A percentile compares a stretch with the other conserved stretches of the same genome.
These are phyloP conservation scores for Penicillium bialowiezense DNA, from an alignment of 495 filamentous ascomycete genomes.

Conservation along the genomic window DNA sequence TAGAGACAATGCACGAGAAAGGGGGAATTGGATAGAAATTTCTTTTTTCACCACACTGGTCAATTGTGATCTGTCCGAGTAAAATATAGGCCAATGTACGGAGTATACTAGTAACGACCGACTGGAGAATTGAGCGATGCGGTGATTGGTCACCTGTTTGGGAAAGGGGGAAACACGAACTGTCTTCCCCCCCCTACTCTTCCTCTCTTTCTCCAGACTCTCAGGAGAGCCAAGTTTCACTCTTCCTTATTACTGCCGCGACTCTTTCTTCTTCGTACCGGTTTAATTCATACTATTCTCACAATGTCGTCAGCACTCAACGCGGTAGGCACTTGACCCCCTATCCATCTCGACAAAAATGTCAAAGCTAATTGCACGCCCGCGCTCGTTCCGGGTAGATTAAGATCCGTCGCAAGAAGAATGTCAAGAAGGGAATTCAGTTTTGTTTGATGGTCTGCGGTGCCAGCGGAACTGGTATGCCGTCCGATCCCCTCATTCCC, in stretches of 20 bases:
- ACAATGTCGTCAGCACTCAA: slow-evolving; percentile 61
- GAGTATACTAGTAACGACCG: slow-evolving; percentile 14
- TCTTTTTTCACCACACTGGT: not conserved
- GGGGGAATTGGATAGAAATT: not conserved
- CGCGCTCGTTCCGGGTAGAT: slow-evolving; percentile 50
- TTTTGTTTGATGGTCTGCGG: slow-evolving; percentile 99
- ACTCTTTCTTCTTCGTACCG: slow-evolving; percentile 13
- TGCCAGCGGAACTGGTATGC: slow-evolving; percentile 93
- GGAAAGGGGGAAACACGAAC: slow-evolving; percentile 35
- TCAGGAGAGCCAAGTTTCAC: slow-evolving; percentile 19
- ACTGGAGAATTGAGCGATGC: slow-evolving; percentile 8
- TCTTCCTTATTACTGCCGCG: slow-evolving; percentile 13
- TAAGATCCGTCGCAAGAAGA: slow-evolving; percentile 99
- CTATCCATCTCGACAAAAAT: slow-evolving; percentile 34
- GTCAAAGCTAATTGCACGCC: slow-evolving; percentile 21
- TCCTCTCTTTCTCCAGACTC: slow-evolving; percentile 13
- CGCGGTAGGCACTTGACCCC: slow-evolving; percentile 55
- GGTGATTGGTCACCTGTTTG: slow-evolving; percentile 27
- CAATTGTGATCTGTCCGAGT: slow-evolving; percentile 5
- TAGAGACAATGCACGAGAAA: not conserved
- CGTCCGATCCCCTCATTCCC: slow-evolving; percentile 10
- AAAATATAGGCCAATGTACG: not conserved
- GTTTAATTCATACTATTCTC: slow-evolving; percentile 25
- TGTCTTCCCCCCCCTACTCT: slow-evolving; percentile 20
- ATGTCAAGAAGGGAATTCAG: slow-evolving; percentile 99